Conservation (phyloP, 2,329 filamentous ascomycete species). For the Fusarium mundagurra region DNA sequence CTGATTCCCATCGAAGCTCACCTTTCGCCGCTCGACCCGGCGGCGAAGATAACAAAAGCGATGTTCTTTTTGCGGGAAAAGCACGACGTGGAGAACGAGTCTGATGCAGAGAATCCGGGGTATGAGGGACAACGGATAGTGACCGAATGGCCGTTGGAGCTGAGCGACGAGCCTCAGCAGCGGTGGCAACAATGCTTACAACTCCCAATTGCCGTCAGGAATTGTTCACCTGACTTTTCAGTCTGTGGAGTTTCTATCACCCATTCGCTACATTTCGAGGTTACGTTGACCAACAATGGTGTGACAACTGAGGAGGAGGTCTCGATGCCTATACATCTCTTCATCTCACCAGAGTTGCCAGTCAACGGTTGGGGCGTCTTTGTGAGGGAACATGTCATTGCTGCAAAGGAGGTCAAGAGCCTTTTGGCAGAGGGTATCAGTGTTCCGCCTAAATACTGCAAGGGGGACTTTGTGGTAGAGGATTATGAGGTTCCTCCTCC, state of each 20-base stretch:
- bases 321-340: neutral
- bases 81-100: neutral
- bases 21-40: neutral
- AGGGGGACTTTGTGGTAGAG: neutral
- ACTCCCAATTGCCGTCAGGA: neutral
- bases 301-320: neutral
- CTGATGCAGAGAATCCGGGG: accelerated
- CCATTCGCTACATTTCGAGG: neutral
- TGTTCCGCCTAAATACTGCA: neutral
- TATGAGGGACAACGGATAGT: constrained; percentile 1
- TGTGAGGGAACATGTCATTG: neutral
- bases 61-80: neutral
- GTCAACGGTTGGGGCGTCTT: constrained; percentile 7
- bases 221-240: neutral
- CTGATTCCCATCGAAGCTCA: constrained; percentile 1
- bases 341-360: neutral
- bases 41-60: neutral
- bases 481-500: neutral
- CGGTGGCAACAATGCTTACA: constrained; percentile 11
- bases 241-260: neutral
- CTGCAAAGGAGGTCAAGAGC: neutral
- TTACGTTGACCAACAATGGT: neutral
- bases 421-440: neutral
- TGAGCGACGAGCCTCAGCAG: neutral
- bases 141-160: neutral